Percentiles rank a stretch among this genome's conserved stretches.
Evolutionary conservation across 2,329 filamentous ascomycete species (phyloP).

Genomic region (Fusarium paranaense): DNA sequence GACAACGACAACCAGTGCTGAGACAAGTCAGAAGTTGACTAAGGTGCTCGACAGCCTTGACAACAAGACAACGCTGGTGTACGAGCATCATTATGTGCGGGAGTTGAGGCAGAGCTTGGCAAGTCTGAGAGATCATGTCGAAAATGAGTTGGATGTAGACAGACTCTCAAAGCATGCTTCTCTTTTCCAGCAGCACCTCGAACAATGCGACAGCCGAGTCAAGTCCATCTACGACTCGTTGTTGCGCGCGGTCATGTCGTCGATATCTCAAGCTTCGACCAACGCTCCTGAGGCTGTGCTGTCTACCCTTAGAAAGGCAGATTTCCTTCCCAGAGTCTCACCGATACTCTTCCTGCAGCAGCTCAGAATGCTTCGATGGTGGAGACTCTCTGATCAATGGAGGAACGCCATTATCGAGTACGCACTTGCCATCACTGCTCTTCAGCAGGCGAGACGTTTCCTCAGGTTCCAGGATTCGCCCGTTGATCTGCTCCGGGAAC

Average conservation of each 20-base stretch:
- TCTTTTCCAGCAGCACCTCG: constrained; percentile 4
- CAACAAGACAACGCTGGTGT: constrained; percentile 10
- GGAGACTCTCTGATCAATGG: constrained; percentile 48
- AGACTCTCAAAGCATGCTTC: not conserved
- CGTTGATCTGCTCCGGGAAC: constrained; percentile 54
- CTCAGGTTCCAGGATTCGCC: constrained; percentile 37
- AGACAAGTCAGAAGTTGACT: not conserved
- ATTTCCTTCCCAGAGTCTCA: constrained; percentile 44
- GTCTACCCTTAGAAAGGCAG: not conserved
- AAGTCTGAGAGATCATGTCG: not conserved
- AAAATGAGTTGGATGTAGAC: not conserved
- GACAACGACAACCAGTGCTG: not conserved
- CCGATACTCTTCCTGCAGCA: constrained; percentile 51
- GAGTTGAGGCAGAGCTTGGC: constrained; percentile 21
- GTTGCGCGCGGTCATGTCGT: not conserved
- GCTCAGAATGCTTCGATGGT: constrained; percentile 46
- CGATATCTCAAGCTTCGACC: not conserved
- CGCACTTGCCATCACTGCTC: constrained; percentile 52
- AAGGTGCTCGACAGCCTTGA: constrained; percentile 16
- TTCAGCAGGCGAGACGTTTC: constrained; percentile 59
- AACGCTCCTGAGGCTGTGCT: not conserved
- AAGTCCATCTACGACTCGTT: not conserved
- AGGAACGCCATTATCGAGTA: constrained; percentile 52
- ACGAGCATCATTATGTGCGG: constrained; percentile 20
- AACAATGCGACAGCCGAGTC: not conserved